These are phyloP conservation scores for Mangifera indica DNA, from an alignment of 345 rosid genomes.

Conservation along the genomic window DNA sequence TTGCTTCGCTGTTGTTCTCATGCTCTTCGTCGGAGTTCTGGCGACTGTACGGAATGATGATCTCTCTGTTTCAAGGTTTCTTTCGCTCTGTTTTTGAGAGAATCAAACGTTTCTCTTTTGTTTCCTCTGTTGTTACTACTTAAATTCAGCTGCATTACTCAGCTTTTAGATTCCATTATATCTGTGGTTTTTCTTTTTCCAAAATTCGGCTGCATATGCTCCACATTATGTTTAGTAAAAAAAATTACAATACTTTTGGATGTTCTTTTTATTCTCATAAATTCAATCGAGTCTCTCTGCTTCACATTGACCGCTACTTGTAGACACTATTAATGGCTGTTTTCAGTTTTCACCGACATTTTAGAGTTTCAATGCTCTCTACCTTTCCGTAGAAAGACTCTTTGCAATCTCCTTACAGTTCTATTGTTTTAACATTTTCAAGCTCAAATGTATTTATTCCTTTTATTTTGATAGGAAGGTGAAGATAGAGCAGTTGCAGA, in stretches of 20 bases:
- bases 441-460: neutral
- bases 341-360: neutral
- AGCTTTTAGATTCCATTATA: neutral
- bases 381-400: neutral
- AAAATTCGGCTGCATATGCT: neutral
- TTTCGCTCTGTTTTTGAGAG: neutral
- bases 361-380: neutral
- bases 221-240: neutral
- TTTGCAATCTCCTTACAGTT: neutral
- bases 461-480: slow-evolving; percentile 39
- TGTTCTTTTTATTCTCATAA: slow-evolving; percentile 4
- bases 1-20: slow-evolving; percentile 31
- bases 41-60: slow-evolving; percentile 33
- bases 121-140: neutral
- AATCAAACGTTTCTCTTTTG: neutral
- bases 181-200: neutral
- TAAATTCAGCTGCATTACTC: slow-evolving; percentile 29
- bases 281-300: neutral
- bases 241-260: no score
- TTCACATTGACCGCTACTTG: neutral
- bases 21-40: slow-evolving; percentile 36
- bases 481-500: slow-evolving; percentile 51
- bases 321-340: slow-evolving; percentile 17
- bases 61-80: slow-evolving; percentile 41
- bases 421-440: neutral